Base-by-base conservation (phyloP, 345 rosid genomes). In the Carallia brachiata region DNA sequence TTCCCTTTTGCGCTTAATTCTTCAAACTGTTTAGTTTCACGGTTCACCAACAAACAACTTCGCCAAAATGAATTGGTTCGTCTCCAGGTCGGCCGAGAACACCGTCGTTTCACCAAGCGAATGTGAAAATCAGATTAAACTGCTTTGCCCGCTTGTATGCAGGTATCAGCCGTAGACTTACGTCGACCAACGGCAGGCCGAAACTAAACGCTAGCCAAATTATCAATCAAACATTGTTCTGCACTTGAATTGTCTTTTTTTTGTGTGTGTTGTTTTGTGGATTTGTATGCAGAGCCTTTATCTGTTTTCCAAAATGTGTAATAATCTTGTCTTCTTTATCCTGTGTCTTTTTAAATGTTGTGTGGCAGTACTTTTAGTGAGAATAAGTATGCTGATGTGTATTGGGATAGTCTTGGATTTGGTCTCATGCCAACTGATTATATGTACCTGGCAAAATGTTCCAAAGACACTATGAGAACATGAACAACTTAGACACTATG, bases 401-500 rank as follows among this genome's bases (percentile, higher is more conserved):
- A 91, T 37, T 93, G 96, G 96, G 96, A 91, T 63, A 88, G 82
- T 61, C 91, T 91, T 13, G 94, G 98, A 59, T 93, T 93, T 60
- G 78, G 88, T 55, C 59, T 88, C 65, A 70, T 31, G 28, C 90
- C 94, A 16, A 76, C 93, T 47, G 97, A 89, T 73, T 88, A 81
- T 80, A 91, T 91, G 98, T 93, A 87, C 76, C 67, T 60, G 6
- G 88, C 79, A 88, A 89, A 75, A 75, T 85, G 90, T 75, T 72
- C 81, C 2, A 47, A 78, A 68, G 84, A 86, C 30, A 68, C 50
- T 28, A 91, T 88, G 47, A 23, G 78, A 73, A 65, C 71, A 72
- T 23, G 97, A 96, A 6, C 71, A 68, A 27, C 79, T 94, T 48
- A 75, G 61, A 72, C 89, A 68, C 37, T 89, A 80, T 56, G 83